These are phyloP conservation scores for Chenopodium quinoa DNA, from an alignment of 148 eudicot species.

Conservation along the genomic window DNA sequence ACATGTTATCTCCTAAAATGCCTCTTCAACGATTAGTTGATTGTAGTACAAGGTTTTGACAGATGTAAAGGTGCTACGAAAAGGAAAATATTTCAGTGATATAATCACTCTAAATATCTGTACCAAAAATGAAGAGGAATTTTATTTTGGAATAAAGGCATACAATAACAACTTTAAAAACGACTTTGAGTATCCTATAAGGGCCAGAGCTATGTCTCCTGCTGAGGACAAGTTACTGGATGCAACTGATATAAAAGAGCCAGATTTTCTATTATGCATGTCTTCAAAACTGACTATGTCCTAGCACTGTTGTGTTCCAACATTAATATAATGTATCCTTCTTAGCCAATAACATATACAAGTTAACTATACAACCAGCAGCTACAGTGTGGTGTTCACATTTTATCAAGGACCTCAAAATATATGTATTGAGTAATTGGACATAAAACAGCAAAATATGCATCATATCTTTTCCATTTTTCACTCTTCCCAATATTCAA, in stretches of 20 bases:
- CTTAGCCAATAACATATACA: neutral
- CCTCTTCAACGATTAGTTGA: neutral
- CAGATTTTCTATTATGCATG: neutral
- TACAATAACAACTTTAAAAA: neutral
- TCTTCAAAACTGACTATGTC: neutral
- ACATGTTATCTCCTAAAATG: neutral
- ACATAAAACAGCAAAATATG: no score
- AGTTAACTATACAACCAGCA: no score
- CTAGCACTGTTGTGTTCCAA: neutral
- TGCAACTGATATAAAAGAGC: neutral
- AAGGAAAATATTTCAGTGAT: neutral
- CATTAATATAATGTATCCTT: neutral
- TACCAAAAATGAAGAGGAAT: neutral
- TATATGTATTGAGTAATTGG: no score
- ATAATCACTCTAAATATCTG: neutral
- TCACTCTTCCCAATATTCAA: no score
- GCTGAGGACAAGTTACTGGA: neutral
- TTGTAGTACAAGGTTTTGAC: no score
- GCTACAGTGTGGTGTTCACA: no score
- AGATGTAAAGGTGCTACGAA: neutral
- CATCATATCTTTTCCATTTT: no score
- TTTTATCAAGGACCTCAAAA: no score
- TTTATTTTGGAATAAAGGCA: neutral
- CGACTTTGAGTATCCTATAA: neutral
- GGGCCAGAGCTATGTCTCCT: neutral